Conservation (phyloP, 306 rosid species). For the Vigna trinervia region DNA sequence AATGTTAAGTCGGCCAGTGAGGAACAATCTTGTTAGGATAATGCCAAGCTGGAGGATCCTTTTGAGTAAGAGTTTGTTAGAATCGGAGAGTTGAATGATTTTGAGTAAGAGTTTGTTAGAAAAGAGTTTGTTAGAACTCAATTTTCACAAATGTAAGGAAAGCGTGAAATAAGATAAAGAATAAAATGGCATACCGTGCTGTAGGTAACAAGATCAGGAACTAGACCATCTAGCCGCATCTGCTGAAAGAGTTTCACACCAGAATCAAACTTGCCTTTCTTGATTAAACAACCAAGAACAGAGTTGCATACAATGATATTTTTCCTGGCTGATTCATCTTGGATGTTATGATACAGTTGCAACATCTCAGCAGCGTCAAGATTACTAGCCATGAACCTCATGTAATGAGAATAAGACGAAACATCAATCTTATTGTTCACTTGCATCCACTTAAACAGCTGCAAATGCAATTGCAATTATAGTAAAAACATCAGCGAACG, state of each 20-base stretch:
- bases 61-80: no score
- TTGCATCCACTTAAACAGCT: conserved; percentile 95
- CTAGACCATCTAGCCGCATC: conserved; percentile 81
- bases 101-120: no score
- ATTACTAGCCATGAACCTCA: conserved; percentile 72
- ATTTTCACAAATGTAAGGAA: not conserved
- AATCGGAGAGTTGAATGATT: no score
- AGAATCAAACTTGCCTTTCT: conserved; percentile 68
- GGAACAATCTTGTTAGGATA: no score
- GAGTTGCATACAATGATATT: conserved; percentile 77
- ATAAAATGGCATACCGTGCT: conserved; percentile 68
- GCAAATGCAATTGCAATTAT: conserved; percentile 59
- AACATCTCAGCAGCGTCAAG: conserved; percentile 67
- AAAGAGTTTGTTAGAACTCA: not conserved
- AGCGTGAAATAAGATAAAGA: not conserved
- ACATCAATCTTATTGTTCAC: conserved; percentile 66
- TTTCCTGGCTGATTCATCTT: conserved; percentile 60
- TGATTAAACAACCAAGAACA: conserved; percentile 70
- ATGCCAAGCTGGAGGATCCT: no score
- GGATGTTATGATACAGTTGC: conserved; percentile 67
- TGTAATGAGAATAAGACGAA: conserved; percentile 72
- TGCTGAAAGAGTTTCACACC: conserved; percentile 67
- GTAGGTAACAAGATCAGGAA: conserved; percentile 83
- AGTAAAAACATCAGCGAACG: not conserved
- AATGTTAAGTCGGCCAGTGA: no score